These are phyloP conservation scores for Tagetes patula DNA, from an alignment of 129 eudicot genomes.

Conservation along the genomic window DNA sequence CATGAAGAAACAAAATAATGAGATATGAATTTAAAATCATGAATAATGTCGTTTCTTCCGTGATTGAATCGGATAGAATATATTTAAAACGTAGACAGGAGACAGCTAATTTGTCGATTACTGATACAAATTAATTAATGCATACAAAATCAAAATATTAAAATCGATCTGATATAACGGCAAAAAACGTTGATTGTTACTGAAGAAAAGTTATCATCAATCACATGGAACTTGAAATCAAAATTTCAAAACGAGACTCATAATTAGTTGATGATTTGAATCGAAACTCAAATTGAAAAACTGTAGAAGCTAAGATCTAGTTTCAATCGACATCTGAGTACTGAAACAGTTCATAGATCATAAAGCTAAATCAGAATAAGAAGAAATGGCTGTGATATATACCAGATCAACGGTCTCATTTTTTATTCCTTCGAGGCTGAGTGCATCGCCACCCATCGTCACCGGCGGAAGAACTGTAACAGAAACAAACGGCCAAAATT, in stretches of 20 bases:
- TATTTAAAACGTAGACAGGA: background rate
- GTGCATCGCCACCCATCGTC: constrained; percentile 47
- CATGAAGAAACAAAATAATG: constrained; percentile 35
- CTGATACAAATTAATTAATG: background rate
- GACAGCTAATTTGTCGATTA: constrained; percentile 32
- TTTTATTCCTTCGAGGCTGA: constrained; percentile 58
- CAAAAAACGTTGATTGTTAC: constrained; percentile 30
- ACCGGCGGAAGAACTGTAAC: constrained; percentile 10
- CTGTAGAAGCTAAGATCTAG: background rate
- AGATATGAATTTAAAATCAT: constrained; percentile 13
- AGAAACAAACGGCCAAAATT: background rate
- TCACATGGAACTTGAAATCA: constrained; percentile 26
- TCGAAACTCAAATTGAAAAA: background rate
- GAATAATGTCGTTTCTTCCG: constrained; percentile 20
- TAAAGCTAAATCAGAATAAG: background rate
- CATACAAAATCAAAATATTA: background rate
- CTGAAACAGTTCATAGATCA: background rate
- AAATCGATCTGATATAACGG: constrained; percentile 26
- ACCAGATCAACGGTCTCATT: constrained; percentile 80
- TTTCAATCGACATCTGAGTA: background rate
- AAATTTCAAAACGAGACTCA: background rate
- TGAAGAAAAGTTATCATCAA: constrained; percentile 20
- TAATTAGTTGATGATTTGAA: background rate
- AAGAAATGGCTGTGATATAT: background rate
- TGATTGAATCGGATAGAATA: constrained; percentile 7